phyloP scores from a whole-genome alignment of 1,139 yeast species.

The Yamadazyma friedrichii region DNA sequence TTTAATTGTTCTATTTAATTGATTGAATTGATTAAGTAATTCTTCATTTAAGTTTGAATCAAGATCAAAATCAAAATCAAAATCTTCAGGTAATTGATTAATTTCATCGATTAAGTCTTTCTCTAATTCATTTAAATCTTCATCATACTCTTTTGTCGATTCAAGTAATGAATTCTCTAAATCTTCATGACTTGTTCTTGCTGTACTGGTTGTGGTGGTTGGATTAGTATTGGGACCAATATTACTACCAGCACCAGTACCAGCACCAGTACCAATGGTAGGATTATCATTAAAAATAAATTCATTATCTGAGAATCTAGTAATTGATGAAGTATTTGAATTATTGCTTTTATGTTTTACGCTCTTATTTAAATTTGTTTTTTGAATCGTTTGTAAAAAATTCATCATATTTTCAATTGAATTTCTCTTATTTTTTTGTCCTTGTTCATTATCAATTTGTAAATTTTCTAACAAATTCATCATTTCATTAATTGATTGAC shows the following conservation, averaged over 20 bases:
- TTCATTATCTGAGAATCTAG: background rate
- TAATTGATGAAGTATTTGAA: background rate
- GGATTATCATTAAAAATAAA: slow-evolving; percentile 1
- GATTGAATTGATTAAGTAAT: slow-evolving; percentile 12
- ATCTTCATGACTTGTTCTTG: background rate
- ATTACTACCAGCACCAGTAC: background rate
- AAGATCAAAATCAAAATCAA: slow-evolving; percentile 38
- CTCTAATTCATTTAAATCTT: slow-evolving; percentile 23
- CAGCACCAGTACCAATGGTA: no score
- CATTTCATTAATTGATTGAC: slow-evolving; percentile 27
- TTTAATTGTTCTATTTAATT: slow-evolving; percentile 13
- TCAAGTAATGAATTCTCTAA: background rate
- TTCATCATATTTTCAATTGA: slow-evolving; percentile 20
- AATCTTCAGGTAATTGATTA: slow-evolving; percentile 60
- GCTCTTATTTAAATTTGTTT: slow-evolving; percentile 2
- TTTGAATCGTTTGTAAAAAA: slow-evolving; percentile 16
- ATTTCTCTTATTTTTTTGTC: slow-evolving; percentile 14
- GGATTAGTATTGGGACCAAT: background rate
- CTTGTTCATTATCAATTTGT: slow-evolving; percentile 13
- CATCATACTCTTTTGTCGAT: slow-evolving; percentile 8
- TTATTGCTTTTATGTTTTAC: background rate
- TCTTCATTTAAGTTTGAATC: slow-evolving; percentile 24
- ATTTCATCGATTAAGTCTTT: slow-evolving; percentile 51
- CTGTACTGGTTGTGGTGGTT: background rate
- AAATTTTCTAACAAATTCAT: slow-evolving; percentile 23